Percentiles rank a stretch among this genome's conserved stretches.
phyloP scores from a whole-genome alignment of 2,329 filamentous ascomycete species.

The Claviceps capensis region DNA sequence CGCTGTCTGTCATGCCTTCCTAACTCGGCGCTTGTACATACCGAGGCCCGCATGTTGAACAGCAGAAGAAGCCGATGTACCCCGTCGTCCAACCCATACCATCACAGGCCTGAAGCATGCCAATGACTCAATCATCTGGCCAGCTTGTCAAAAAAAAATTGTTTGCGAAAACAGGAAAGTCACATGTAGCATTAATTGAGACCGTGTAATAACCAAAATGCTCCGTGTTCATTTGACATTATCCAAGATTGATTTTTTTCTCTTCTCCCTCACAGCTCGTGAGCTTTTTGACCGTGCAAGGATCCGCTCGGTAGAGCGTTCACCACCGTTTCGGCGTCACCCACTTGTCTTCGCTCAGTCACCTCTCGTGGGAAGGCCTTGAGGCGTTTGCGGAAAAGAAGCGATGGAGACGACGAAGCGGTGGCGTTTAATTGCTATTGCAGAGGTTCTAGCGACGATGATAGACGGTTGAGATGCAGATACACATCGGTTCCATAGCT shows the following conservation, averaged over 20 bases:
- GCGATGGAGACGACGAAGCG: slow-evolving; percentile 19
- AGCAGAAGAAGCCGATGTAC: neutral
- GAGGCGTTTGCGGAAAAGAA: slow-evolving; percentile 49
- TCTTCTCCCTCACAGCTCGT: slow-evolving; percentile 19
- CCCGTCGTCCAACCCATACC: neutral
- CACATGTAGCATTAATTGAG: neutral
- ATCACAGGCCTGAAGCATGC: neutral
- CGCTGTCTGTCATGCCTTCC: neutral
- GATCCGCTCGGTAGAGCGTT: slow-evolving; percentile 29
- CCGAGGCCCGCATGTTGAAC: neutral
- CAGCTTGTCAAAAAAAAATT: too few species aligned
- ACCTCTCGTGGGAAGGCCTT: slow-evolving; percentile 54
- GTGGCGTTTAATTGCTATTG: slow-evolving; percentile 69
- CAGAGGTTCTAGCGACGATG: slow-evolving; percentile 86
- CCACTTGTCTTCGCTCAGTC: slow-evolving; percentile 78
- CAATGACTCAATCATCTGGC: neutral
- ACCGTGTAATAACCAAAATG: neutral
- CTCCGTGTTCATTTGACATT: neutral
- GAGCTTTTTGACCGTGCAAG: slow-evolving; percentile 16
- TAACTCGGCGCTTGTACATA: too few species aligned
- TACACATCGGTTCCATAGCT: slow-evolving; percentile 98
- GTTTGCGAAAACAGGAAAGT: neutral
- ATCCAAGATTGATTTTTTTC: neutral
- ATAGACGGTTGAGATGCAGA: slow-evolving; percentile 89
- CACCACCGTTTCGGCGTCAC: slow-evolving; percentile 69